phyloP scores from a whole-genome alignment of 345 rosid species.

The Erodium maritimum region DNA sequence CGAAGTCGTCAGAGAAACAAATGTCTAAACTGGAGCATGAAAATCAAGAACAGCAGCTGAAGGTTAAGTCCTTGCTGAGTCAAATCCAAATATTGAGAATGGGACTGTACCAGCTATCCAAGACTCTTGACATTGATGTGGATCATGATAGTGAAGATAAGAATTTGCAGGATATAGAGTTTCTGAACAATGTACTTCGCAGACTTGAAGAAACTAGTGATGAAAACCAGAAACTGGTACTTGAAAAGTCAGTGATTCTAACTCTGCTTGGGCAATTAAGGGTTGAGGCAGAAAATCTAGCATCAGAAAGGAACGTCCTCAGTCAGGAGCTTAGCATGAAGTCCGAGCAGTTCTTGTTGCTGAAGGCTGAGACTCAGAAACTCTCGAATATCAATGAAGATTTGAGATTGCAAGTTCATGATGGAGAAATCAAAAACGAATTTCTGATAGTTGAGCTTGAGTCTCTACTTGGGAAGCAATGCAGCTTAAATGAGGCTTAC shows the following conservation, averaged over 20 bases:
- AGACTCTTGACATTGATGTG: conserved; percentile 34
- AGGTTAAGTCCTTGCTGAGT: conserved; percentile 39
- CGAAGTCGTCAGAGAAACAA: conserved; percentile 43
- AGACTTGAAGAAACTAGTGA: conserved; percentile 44
- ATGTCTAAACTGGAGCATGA: conserved; percentile 45
- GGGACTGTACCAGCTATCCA: conserved; percentile 42
- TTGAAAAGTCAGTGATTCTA: conserved; percentile 53
- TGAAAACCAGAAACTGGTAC: conserved; percentile 40
- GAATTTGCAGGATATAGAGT: conserved; percentile 29
- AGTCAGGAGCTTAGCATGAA: conserved; percentile 34
- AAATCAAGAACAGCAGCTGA: conserved; percentile 37
- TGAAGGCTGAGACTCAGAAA: conserved; percentile 32
- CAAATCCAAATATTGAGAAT: conserved; percentile 37
- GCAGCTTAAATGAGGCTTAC: conserved; percentile 30
- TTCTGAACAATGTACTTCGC: conserved; percentile 23
- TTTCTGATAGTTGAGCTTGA: conserved; percentile 39
- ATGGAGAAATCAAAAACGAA: conserved; percentile 47
- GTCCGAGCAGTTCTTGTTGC: conserved; percentile 29
- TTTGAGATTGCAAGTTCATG: conserved; percentile 33
- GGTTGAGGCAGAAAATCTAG: conserved; percentile 42
- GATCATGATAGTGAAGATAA: conserved; percentile 23
- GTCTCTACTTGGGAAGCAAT: conserved; percentile 33
- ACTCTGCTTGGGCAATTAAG: conserved; percentile 51
- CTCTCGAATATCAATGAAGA: conserved; percentile 33
- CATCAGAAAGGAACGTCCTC: conserved; percentile 31